Percentiles rank a stretch among this genome's conserved stretches.
These are phyloP conservation scores for Fusarium napiforme DNA, from an alignment of 2,329 filamentous ascomycete genomes.

Conservation along the genomic window DNA sequence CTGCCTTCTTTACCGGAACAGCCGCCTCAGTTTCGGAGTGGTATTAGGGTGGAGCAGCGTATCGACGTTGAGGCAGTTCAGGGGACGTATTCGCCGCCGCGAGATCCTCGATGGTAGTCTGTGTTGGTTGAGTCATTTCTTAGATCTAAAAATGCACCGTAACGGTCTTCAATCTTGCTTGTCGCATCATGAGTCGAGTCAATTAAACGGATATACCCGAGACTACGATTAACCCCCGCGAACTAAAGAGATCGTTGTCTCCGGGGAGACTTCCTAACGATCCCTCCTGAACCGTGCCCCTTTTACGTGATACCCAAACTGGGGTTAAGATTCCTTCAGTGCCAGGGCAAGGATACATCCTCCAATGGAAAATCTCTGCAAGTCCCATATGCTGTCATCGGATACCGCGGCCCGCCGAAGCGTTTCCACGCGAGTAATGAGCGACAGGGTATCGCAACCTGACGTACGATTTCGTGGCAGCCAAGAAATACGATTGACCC, in stretches of 20 bases:
- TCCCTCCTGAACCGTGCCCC: background rate
- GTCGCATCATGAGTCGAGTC: background rate
- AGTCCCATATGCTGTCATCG: background rate
- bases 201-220: background rate
- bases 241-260: background rate
- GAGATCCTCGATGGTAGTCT: background rate
- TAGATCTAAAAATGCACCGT: background rate
- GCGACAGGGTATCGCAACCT: background rate
- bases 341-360: background rate
- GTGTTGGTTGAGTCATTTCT: background rate
- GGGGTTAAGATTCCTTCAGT: background rate
- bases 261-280: background rate
- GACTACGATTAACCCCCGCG: background rate
- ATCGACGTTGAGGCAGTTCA: conserved; percentile 12
- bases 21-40: background rate
- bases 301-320: background rate
- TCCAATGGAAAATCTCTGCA: background rate
- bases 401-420: background rate
- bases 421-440: background rate
- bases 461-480: background rate
- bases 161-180: fast-evolving
- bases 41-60: conserved; percentile 11
- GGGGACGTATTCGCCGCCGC: background rate
- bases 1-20: background rate
- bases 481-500: background rate